Conservation (phyloP, 257 asterid genomes). For the Fraxinus quadrangulata region DNA sequence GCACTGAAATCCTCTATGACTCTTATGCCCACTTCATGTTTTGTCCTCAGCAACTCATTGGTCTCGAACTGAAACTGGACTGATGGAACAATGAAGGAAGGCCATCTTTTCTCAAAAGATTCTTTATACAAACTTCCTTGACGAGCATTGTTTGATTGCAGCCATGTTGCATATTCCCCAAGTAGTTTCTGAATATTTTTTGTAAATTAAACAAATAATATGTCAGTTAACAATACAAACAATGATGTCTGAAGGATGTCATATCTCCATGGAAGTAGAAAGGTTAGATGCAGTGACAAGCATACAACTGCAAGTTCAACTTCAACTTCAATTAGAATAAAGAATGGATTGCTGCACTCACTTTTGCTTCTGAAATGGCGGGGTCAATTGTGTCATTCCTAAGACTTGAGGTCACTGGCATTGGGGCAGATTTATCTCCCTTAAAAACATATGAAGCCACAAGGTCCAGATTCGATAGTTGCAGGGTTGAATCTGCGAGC, state of each 20-base stretch:
- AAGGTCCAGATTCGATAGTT: conserved; percentile 77
- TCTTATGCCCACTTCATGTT: conserved; percentile 51
- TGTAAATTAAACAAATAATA: conserved; percentile 10
- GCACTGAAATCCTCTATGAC: conserved; percentile 76
- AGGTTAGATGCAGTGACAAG: conserved; percentile 8
- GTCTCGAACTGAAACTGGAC: conserved; percentile 49
- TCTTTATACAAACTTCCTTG: conserved; percentile 68
- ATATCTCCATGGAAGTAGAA: neutral
- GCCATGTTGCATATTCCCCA: conserved; percentile 71
- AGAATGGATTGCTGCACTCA: conserved; percentile 43
- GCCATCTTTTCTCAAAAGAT: conserved; percentile 74
- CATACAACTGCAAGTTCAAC: conserved; percentile 7
- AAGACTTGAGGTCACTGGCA: conserved; percentile 68
- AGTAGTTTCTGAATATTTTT: conserved; percentile 64
- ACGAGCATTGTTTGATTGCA: conserved; percentile 65
- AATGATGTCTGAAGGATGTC: neutral
- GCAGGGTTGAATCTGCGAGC: conserved; percentile 77
- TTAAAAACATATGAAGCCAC: conserved; percentile 65
- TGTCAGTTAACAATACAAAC: neutral
- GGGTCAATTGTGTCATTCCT: conserved; percentile 73
- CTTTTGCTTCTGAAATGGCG: conserved; percentile 75
- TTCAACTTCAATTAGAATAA: conserved; percentile 7
- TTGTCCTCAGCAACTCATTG: conserved; percentile 51
- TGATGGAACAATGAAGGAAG: conserved; percentile 46
- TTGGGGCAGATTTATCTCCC: conserved; percentile 67